phyloP scores from a whole-genome alignment of 768 basidiomycete genomes.

The Russula foetens region DNA sequence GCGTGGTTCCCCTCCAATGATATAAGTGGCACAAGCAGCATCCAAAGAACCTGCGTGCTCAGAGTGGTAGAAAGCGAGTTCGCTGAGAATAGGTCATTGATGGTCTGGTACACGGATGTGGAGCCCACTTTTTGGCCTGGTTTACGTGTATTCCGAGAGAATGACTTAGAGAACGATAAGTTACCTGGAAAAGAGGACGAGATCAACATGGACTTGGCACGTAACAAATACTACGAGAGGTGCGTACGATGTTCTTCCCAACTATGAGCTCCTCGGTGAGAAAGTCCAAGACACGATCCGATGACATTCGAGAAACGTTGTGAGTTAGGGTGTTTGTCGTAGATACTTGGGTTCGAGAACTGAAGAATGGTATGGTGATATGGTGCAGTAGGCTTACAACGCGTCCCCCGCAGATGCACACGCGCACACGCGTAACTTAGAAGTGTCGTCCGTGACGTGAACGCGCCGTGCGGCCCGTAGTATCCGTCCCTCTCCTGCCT shows the following conservation, averaged over 20 bases:
- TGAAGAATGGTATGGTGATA: not conserved
- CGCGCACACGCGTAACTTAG: too few relatives aligned
- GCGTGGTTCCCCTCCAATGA: constrained; percentile 49
- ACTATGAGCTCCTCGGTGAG: constrained; percentile 41
- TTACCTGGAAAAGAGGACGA: constrained; percentile 43
- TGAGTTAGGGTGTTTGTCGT: not conserved
- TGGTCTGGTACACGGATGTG: not conserved
- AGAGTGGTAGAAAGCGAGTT: constrained; percentile 51
- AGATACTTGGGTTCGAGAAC: not conserved
- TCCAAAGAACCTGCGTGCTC: constrained; percentile 35
- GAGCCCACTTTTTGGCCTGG: constrained; percentile 64
- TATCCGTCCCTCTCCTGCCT: too few relatives aligned
- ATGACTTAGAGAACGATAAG: constrained; percentile 69
- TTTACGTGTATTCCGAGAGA: constrained; percentile 67
- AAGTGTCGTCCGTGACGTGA: too few relatives aligned
- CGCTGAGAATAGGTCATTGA: constrained; percentile 33
- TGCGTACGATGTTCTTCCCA: constrained; percentile 36
- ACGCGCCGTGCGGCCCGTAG: not conserved
- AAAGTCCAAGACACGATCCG: constrained; percentile 30
- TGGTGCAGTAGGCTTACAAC: too few relatives aligned
- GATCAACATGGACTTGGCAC: not conserved
- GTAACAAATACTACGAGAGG: not conserved
- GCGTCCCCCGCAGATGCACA: not conserved
- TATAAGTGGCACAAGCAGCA: constrained; percentile 56
- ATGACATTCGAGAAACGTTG: constrained; percentile 6